Conservation (phyloP, 192 early-diverging fungal genomes). For the Spizellomyces punctatus region DNA sequence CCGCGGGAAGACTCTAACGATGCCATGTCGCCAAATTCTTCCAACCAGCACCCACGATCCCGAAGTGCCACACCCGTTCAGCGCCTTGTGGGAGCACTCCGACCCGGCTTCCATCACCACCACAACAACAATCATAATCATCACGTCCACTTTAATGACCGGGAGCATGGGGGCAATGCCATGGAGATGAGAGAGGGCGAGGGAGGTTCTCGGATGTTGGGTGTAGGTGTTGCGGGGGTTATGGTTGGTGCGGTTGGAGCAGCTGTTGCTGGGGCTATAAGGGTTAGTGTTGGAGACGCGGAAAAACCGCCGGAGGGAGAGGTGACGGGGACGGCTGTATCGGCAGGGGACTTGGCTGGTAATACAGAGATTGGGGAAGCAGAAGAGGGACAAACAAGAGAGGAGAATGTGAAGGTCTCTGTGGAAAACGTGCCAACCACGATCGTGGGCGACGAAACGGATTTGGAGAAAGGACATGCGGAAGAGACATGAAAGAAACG, state of each 20-base stretch:
- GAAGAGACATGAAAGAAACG: too few relatives aligned
- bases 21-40: not conserved
- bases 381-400: too few relatives aligned
- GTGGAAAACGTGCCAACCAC: too few relatives aligned
- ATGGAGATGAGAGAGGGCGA: too few relatives aligned
- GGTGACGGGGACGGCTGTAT: too few relatives aligned
- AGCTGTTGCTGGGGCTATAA: constrained; percentile 14
- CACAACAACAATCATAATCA: not conserved
- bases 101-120: not conserved
- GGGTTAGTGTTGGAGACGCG: not conserved
- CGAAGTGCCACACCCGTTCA: not conserved
- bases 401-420: too few relatives aligned
- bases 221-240: constrained; percentile 12
- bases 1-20: constrained; percentile 21
- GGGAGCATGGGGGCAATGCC: not conserved
- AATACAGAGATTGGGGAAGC: too few relatives aligned
- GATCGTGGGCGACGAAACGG: too few relatives aligned
- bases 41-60: constrained; percentile 1
- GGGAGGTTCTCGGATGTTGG: constrained; percentile 2
- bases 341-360: too few relatives aligned
- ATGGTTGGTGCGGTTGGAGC: constrained; percentile 19
- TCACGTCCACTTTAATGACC: not conserved
- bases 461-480: too few relatives aligned
- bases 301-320: too few relatives aligned
- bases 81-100: constrained; percentile 10